Conservation (phyloP, 75 land plant genomes). For the Sequoiadendron giganteum region DNA sequence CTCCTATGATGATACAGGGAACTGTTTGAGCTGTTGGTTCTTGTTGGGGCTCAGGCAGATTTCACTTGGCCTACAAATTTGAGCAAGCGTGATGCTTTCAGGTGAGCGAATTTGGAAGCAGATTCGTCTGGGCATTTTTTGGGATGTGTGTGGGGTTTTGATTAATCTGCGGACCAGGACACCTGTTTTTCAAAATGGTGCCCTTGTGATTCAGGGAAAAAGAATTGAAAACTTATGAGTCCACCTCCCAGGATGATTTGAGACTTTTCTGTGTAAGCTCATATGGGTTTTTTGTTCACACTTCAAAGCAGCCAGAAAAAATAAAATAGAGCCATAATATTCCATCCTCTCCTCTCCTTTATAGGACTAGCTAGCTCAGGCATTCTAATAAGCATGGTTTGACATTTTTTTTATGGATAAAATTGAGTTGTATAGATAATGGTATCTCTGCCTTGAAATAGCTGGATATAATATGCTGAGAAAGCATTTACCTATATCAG, state of each 20-base stretch:
- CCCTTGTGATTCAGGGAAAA: no score
- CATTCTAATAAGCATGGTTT: neutral
- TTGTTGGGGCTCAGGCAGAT: slow-evolving; percentile 80
- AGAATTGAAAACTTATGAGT: neutral
- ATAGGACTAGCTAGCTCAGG: neutral
- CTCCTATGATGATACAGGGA: slow-evolving; percentile 42
- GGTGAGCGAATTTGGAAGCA: slow-evolving; percentile 26
- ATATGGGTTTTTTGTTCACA: neutral
- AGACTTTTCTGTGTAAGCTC: no score
- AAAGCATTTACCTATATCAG: no score
- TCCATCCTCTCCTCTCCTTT: neutral
- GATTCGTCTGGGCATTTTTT: neutral
- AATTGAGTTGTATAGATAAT: no score
- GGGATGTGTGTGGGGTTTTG: neutral
- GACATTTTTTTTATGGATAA: neutral
- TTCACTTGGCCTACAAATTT: slow-evolving; percentile 74
- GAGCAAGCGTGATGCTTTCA: slow-evolving; percentile 55
- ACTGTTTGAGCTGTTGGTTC: slow-evolving; percentile 76
- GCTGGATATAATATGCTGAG: no score
- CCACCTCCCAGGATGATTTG: neutral
- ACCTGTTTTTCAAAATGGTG: neutral
- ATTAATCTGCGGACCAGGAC: neutral
- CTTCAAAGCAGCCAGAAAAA: neutral
- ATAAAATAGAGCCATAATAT: slow-evolving; percentile 3
- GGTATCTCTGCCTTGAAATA: no score